phyloP scores from a whole-genome alignment of 164 flowering plant species.

The Macadamia tetraphylla region DNA sequence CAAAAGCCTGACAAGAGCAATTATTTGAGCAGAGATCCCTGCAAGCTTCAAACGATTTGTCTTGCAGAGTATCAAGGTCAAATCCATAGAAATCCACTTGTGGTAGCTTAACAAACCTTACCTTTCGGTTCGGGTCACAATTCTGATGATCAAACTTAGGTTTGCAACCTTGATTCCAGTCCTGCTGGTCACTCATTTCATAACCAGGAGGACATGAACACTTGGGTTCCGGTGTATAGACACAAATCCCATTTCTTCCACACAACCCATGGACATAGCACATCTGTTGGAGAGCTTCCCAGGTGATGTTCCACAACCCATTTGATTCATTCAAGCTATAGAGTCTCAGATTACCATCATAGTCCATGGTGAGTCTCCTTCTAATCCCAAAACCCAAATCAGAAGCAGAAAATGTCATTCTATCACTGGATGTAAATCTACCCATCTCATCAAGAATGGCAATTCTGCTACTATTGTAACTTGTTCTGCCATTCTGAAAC shows the following conservation, averaged over 20 bases:
- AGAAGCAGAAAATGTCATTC: conserved; percentile 10
- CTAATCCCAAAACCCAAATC: conserved; percentile 2
- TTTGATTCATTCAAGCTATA: conserved; percentile 8
- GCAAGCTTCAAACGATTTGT: neutral
- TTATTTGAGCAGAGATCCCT: neutral
- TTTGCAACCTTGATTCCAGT: conserved; percentile 30
- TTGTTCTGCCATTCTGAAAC: conserved; percentile 9
- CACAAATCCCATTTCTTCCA: too few species aligned
- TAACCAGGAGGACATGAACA: neutral
- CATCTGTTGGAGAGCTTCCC: conserved; percentile 2
- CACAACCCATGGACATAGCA: conserved; percentile 1
- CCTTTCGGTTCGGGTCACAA: neutral
- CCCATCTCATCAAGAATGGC: conserved; percentile 22
- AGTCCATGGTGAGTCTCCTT: conserved; percentile 13
- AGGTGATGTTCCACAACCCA: conserved; percentile 1
- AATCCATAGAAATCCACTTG: neutral
- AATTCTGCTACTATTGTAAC: conserved; percentile 15
- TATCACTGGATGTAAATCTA: conserved; percentile 16
- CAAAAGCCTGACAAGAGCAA: neutral
- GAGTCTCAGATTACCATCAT: neutral
- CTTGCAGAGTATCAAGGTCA: neutral
- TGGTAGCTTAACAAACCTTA: conserved; percentile 3
- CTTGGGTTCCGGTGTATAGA: too few species aligned
- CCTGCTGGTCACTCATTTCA: neutral
- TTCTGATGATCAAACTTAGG: conserved; percentile 16